Base-by-base conservation (phyloP, 2,329 filamentous ascomycete species). In the Ophiocordyceps robertsii region DNA sequence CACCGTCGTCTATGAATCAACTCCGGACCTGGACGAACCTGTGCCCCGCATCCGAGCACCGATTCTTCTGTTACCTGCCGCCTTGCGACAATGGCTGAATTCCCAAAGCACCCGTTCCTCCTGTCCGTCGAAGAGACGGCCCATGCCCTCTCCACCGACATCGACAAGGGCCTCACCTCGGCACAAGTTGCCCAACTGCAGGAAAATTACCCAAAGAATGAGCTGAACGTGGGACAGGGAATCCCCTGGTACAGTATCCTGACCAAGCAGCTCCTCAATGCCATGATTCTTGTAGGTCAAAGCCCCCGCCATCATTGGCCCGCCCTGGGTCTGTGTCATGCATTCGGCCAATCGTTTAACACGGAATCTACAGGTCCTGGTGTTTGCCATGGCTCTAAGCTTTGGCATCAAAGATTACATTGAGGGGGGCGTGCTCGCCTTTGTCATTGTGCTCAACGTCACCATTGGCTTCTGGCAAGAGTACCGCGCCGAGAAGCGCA, bases 351-450 rank as follows among this genome's bases (percentile, higher is more conserved):
- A 30, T 36, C n/a, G 16, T 30, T 17, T 41, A 44, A 41, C 43
- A 38, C n/a, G 12, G 19, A 8, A 24, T 14, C 10, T 3, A n/a
- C 29, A 84, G 81, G 80, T 87, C 39, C 72, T 90, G 41, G 68
- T 84, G 42, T 82, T 89, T 53, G 83, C 83, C 53, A 86, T 88
- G 80, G 80, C 75, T 38, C 69, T 80, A 35, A 78, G 75, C 46
- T 84, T 82, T 57, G 77, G 71, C 47, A 80, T 84, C 47, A 62
- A 69, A 37, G 80, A 82, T 50, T 80, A 73, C 56, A 77, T 82
- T 50, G 79, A 83, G 63, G 79, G 76, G 42, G 76, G 73, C 41
- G 78, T 84, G 39, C 74, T 84, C 42, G 70, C 73, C 40, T 77
- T 75, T 46, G 79, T 84, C 56, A 82, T 84, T 45, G 55, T 76